Conservation (phyloP, 768 basidiomycete genomes). For the Gloeopeniophorella convolvens region DNA sequence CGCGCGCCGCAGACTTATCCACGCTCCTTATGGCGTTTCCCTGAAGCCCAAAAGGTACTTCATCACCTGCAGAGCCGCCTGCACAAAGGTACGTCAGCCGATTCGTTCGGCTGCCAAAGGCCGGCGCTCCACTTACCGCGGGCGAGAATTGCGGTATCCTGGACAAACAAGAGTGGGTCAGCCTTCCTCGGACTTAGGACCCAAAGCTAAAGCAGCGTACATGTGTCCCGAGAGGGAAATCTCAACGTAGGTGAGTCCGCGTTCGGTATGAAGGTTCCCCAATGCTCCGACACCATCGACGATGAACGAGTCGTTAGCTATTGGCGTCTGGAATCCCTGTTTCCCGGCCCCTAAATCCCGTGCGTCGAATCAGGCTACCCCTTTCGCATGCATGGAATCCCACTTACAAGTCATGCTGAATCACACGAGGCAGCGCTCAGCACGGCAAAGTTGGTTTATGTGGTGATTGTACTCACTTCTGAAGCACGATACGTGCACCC, state of each 20-base stretch:
- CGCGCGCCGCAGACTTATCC: no score
- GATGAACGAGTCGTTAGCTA: conserved; percentile 57
- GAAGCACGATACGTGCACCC: conserved; percentile 38
- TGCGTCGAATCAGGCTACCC: neutral
- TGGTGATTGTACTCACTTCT: conserved; percentile 28
- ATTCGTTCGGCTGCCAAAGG: neutral
- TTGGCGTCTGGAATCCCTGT: conserved; percentile 72
- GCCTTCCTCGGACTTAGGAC: no score
- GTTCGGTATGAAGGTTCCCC: conserved; percentile 59
- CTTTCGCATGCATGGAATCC: neutral
- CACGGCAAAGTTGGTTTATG: neutral
- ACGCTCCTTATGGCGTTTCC: conserved; percentile 31
- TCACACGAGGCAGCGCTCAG: neutral
- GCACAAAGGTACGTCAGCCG: neutral
- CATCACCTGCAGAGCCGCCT: conserved; percentile 70
- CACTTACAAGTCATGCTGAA: conserved; percentile 17
- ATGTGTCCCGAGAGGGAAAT: conserved; percentile 68
- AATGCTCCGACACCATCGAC: conserved; percentile 65
- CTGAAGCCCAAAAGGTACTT: conserved; percentile 62
- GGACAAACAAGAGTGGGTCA: no score
- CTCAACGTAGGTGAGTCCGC: conserved; percentile 62
- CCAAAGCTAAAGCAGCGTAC: no score
- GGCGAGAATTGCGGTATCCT: conserved; percentile 68
- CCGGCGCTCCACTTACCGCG: conserved; percentile 33
- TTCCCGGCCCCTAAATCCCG: conserved; percentile 46